A percentile compares a stretch with the other conserved stretches of the same genome.
Conservation (phyloP, 2,329 filamentous ascomycete genomes). For the Cadophora sp. region DNA sequence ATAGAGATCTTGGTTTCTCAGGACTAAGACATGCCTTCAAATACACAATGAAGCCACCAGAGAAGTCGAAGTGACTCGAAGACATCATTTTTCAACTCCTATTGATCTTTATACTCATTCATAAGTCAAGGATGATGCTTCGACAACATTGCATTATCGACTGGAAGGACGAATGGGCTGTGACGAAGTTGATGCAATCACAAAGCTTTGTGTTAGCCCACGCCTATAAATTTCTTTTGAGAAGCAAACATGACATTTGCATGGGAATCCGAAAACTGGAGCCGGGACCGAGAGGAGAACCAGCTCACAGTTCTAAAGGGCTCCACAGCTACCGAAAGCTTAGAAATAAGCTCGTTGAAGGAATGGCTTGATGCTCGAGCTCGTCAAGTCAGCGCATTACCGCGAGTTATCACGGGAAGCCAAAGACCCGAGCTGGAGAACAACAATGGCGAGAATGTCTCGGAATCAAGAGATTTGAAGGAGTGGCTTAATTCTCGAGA, state of each 20-base stretch:
- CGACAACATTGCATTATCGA: too few relatives aligned
- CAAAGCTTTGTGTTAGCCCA: neutral
- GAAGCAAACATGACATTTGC: neutral
- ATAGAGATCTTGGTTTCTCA: too few relatives aligned
- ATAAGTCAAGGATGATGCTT: too few relatives aligned
- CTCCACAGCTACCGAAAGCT: too few relatives aligned
- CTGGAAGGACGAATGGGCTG: too few relatives aligned
- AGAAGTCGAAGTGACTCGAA: too few relatives aligned
- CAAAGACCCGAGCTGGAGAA: neutral
- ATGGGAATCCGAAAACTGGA: neutral
- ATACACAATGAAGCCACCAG: too few relatives aligned
- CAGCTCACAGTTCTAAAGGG: neutral
- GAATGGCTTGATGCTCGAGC: conserved; percentile 8
- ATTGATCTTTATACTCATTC: too few relatives aligned
- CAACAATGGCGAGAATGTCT: neutral
- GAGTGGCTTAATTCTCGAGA: neutral
- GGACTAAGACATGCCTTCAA: too few relatives aligned
- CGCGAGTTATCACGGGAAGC: neutral
- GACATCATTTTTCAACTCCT: too few relatives aligned
- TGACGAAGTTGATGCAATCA: neutral
- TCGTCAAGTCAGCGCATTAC: neutral
- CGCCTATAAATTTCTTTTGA: neutral
- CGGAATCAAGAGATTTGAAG: neutral
- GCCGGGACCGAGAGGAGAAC: neutral
- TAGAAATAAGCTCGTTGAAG: neutral